Evolutionary conservation across 495 filamentous ascomycete genomes (phyloP), one percentile per base, ranked within the genome.

Genomic region (Polyplosphaeria fusca): DNA sequence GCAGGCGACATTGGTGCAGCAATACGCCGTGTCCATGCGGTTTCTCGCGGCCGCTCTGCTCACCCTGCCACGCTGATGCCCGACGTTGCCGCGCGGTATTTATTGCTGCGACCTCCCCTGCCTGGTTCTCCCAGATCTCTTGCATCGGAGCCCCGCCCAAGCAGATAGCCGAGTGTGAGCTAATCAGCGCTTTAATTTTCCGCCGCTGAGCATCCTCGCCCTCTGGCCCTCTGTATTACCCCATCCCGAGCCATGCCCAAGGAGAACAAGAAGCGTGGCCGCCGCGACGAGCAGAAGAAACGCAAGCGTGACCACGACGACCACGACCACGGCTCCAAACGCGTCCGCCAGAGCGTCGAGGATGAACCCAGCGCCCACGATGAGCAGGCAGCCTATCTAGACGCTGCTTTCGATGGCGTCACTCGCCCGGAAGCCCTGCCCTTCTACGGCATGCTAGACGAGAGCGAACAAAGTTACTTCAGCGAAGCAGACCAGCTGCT

Each of bases 401-500:
- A 61, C 40, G 67, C 43, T 5, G 56, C 22, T 19, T 18, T 53
- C 30, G 59, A 64, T 42, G 53, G 49, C 44, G 54, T 51, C 49
- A 23, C 57, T 19, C 52, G 45, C 25, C 59, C 64, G 2, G 58
- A 20, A 1, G 82, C 80, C 24, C 77, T 72, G 55, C 78, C 80
- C 2, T 98, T 95, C 75, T 96, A 89, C 66, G 93, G 93, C 63
- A 80, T 96, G 74, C 82, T 98, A 11, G 87, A 86, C 64, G 82
- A 89, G 53, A 79, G 91, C 55, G 94, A 98, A 72, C 86, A 92
- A 61, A 91, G 96, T 69, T 95, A 96, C 75, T 98, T 97, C 71
- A 86, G 85, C 60, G 81, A 80, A 35, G 91, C 90, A 54, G 88
- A 90, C 72, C 85, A 94, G 63, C 76, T 94, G 71, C 83, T 98